phyloP scores from a whole-genome alignment of 164 flowering plant genomes.

The Piper longum region DNA sequence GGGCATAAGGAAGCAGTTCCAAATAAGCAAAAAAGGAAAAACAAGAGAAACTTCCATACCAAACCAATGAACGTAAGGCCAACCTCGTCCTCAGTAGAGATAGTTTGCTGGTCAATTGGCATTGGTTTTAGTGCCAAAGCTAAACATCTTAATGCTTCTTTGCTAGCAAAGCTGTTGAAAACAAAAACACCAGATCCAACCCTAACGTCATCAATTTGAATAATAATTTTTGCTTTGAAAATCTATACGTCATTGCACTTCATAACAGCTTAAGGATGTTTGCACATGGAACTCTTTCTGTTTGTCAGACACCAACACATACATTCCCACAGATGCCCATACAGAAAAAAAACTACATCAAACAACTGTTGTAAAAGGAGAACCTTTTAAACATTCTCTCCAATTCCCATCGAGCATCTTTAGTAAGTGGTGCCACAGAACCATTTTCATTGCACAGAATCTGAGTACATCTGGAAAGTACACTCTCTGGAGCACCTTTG shows the following conservation, averaged over 20 bases:
- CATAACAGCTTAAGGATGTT: too few species aligned
- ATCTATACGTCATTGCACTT: too few species aligned
- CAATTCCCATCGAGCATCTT: conserved; percentile 45
- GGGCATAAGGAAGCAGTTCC: not conserved
- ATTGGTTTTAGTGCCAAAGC: conserved; percentile 75
- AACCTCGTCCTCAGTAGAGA: conserved; percentile 73
- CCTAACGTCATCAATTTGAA: conserved; percentile 2
- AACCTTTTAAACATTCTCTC: conserved; percentile 75
- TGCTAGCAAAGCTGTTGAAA: conserved; percentile 67
- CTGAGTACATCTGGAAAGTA: conserved; percentile 67
- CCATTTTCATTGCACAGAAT: conserved; percentile 86
- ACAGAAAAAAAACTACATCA: not conserved
- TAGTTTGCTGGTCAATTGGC: conserved; percentile 56
- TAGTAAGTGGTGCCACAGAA: conserved; percentile 54
- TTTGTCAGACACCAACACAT: too few species aligned
- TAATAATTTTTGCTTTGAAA: not conserved
- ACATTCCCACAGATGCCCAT: too few species aligned
- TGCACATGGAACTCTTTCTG: too few species aligned
- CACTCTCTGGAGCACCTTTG: conserved; percentile 99
- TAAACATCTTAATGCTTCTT: conserved; percentile 88
- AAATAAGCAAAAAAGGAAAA: conserved; percentile 1
- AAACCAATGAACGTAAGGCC: conserved; percentile 97
- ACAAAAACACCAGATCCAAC: not conserved
- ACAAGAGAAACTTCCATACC: conserved; percentile 41
- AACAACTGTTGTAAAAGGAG: not conserved